Base-by-base conservation (phyloP, 495 filamentous ascomycete species). In the Cetradonia linearis region DNA sequence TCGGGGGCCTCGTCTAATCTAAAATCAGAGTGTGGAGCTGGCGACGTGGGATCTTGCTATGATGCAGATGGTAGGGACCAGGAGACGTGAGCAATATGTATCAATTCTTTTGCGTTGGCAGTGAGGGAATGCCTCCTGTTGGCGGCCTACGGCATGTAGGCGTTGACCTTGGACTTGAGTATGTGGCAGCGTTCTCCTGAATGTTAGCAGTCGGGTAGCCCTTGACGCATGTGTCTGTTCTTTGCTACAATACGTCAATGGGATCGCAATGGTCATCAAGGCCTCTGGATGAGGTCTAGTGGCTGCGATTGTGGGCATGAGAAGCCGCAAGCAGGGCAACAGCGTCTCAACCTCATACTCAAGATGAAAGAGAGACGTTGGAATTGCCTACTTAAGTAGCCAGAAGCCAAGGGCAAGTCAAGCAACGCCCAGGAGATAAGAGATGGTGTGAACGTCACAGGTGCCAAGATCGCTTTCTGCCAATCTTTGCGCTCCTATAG, bases 401-500 rank as follows among this genome's bases (percentile, higher is more conserved):
- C 18, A 54, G 42, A 33, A 54, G 50, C 50, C 50, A 36, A 34
- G 50, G 50, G 10, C 1, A 11, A 34, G 13, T 18, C 9, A 54
- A 36, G 50, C 31, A 54, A 54, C 1, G 30, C 30, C 33, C 20
- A 20, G 31, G 20, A 20, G 30, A 33, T 20, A 33, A 20, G 30
- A 54, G 28, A 34, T 34, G 33, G 31, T 33, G 50, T 33, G 14
- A 20, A 34, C 50, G 1, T 16, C 10, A 54, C n/a, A 36, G 18
- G 33, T 30, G 50, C 50, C 31, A 54, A 54, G 50, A 54, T n/a
- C 18, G 50, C 50, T 13, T 34, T 5, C 31, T 20, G n/a, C 31
- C 50, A 54, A 54, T 36, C 50, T 54, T 46, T 34, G 50, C 50
- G 50, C 50, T 54, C 50, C 50, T 54, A 36, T 54, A 36, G 50